Evolutionary conservation across 2,329 filamentous ascomycete species (phyloP).

Genomic region (Gaeumannomyces tritici): DNA sequence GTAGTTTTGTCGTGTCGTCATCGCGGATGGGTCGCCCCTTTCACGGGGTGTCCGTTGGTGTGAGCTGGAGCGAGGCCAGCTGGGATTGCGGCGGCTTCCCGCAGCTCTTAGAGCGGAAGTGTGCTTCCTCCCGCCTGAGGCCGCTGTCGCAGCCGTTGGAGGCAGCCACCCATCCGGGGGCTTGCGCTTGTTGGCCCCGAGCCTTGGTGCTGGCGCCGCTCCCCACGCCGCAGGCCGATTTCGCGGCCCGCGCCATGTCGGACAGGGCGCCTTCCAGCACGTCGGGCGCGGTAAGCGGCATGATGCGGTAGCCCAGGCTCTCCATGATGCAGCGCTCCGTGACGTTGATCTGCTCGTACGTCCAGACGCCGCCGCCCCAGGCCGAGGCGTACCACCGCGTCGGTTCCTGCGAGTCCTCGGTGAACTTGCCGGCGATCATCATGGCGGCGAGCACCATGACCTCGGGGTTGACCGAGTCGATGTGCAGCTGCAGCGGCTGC

Average conservation of each 20-base stretch:
- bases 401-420: slow-evolving; percentile 46
- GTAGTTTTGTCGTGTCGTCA: neutral
- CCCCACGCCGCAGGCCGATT: slow-evolving; percentile 5
- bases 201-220: slow-evolving; percentile 4
- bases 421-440: slow-evolving; percentile 56
- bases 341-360: slow-evolving; percentile 50
- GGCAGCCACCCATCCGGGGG: slow-evolving; percentile 8
- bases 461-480: slow-evolving; percentile 52
- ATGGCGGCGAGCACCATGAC: slow-evolving; percentile 54
- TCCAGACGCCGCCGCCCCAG: slow-evolving; percentile 50
- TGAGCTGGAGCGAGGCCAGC: slow-evolving; percentile 24
- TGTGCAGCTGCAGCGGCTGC: slow-evolving; percentile 33
- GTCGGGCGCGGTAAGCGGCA: slow-evolving; percentile 47
- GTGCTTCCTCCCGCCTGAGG: slow-evolving; percentile 7
- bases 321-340: slow-evolving; percentile 57
- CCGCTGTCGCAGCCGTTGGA: slow-evolving; percentile 11
- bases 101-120: slow-evolving; percentile 24
- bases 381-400: slow-evolving; percentile 41
- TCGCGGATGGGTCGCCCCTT: neutral
- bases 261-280: slow-evolving; percentile 49
- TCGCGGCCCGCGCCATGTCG: slow-evolving; percentile 52
- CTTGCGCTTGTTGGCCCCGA: neutral
- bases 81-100: slow-evolving; percentile 18
- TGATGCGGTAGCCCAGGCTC: slow-evolving; percentile 52
- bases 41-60: slow-evolving; percentile 29